Base-by-base conservation (phyloP, 1,139 yeast species). In the Saccharomycopsis hybrid region DNA sequence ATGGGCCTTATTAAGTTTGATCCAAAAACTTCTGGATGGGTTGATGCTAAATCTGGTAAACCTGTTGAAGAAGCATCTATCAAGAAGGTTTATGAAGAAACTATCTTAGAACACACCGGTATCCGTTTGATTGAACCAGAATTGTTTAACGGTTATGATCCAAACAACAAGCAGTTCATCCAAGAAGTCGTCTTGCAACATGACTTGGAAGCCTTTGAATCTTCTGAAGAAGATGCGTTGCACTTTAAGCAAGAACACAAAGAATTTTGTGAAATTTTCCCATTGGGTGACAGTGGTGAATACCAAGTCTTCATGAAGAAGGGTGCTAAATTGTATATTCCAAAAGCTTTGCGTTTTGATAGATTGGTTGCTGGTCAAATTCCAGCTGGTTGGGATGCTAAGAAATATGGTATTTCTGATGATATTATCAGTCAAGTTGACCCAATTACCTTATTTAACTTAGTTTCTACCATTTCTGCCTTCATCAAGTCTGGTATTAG, bases 301-400 rank as follows among this genome's bases (percentile, higher is more conserved):
- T 92, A 79, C 76, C 80, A 95, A 49, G 96, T 92, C 56, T 80
- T 80, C 61, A 77, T 92, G 67, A 76, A 90, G 69, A 87, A 87
- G 80, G 98, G 98, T 62, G 96, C 98, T 50, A 80, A 85, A 48
- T 78, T 92, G 62, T 82, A 71, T 67, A 80, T 92, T 70, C 98
- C 98, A 67, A 92, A 92, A 79, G 98, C 98, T 38, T 78, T 92
- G 67, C 83, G 82, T 72, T 90, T 86, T 62, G 96, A 92, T 73
- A 83, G 98, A 69, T 75, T 92, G 60, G 98, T 92, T 64, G 97
- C 98, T 57, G 98, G 98, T 67, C 98, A 92, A 77, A 85, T 92
- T 60, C 98, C 98, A 63, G 84, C 95, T 51, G 98, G 98, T 65
- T 92, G 98, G 98, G 77, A 88, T 67, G 97, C 98, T 53, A 83